Conservation (phyloP, 805 yeast genomes). For the Isabelozyma heimii region DNA sequence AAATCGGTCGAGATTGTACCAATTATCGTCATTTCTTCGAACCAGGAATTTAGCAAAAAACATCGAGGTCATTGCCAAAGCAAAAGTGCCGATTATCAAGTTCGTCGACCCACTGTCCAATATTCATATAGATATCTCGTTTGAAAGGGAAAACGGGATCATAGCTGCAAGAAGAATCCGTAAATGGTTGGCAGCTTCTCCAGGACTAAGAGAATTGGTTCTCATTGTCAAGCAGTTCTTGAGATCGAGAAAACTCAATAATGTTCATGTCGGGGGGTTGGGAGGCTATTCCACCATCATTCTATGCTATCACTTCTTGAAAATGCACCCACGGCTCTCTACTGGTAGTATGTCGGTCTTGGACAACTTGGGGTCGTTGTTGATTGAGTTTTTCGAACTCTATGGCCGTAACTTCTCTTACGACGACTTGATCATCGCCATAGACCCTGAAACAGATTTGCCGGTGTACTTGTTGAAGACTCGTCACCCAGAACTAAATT, state of each 20-base stretch:
- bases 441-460: constrained; percentile 48
- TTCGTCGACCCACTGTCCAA: constrained; percentile 70
- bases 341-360: constrained; percentile 64
- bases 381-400: constrained; percentile 88
- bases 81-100: constrained; percentile 93
- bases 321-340: constrained; percentile 72
- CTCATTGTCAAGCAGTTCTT: constrained; percentile 83
- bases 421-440: constrained; percentile 70
- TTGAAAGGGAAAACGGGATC: constrained; percentile 79
- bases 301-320: constrained; percentile 72
- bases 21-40: constrained; percentile 68
- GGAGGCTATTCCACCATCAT: constrained; percentile 96
- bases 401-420: constrained; percentile 90
- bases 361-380: constrained; percentile 78
- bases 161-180: constrained; percentile 78
- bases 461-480: constrained; percentile 62
- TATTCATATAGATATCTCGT: constrained; percentile 85
- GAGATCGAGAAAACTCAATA: constrained; percentile 71
- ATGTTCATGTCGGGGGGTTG: constrained; percentile 89
- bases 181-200: constrained; percentile 68
- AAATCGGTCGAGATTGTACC: constrained; percentile 64
- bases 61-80: constrained; percentile 83
- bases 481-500: constrained; percentile 48
- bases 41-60: constrained; percentile 59
- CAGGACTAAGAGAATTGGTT: constrained; percentile 80